Evolutionary conservation across 2,329 filamentous ascomycete species (phyloP), one percentile per base, ranked within the genome.

Genomic region (Scortechinia acanthostroma): DNA sequence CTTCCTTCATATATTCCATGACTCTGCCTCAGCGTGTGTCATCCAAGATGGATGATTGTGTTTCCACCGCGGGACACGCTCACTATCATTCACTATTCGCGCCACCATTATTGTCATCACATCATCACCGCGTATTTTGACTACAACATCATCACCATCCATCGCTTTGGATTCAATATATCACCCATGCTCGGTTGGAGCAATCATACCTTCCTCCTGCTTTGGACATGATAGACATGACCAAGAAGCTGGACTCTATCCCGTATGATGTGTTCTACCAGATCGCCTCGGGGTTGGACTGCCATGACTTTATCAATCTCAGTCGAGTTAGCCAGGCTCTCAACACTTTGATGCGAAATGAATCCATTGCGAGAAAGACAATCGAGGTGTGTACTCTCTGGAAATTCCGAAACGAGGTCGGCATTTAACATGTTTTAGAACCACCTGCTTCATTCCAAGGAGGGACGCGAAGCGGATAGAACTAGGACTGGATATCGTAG

Each of bases 251-350:
- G 35, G 35, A 40, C 35, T 40, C 35, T 17, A 10, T 77, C 5
- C 71, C 73, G 2, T 77, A 68, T 53, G 74, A 77, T 52, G 53
- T 76, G 22, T 58, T 76, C 23, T 74, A 71, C 52, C 62, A 70
- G 42, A 65, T 76, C 44, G 64, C 66, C 4, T 63, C 58, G 4
- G 61, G 57, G 46, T 59, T 77, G 40, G 60, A 67, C 21, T 61
- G 70, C 22, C 60, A 69, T 42, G 73, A 76, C 47, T 67, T 68
- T 42, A 56, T 72, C 23, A 62, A 70, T 48, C 59, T 77, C 19
- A 64, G 66, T 46, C 63, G 63, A 25, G 64, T 66, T 49, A 74
- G 68, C 49, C 58, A 58, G n/a, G 58, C 63, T 17, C 53, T 76
- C 16, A 55, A 62, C 48, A 51, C 52, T 15, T 49, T 67, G 20